Base-by-base conservation (phyloP, 2,329 filamentous ascomycete genomes). In the Verticillium alfalfae region DNA sequence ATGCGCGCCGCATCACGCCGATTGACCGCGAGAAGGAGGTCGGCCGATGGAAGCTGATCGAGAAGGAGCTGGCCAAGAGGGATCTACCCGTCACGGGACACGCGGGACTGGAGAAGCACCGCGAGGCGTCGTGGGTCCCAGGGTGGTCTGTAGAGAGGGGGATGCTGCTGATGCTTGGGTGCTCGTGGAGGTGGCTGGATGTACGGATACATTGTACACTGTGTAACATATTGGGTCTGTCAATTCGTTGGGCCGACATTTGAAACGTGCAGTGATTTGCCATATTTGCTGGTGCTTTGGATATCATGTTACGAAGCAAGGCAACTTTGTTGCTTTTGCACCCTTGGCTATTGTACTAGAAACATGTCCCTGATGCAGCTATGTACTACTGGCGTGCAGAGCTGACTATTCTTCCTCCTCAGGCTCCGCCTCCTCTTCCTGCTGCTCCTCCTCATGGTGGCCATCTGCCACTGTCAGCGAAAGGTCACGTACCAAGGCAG, bases 41-140 rank as follows among this genome's bases (percentile, higher is more conserved):
- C 52, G 92, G 92, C 34, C 81, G 91, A 69, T 91, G 89, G 85
- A 95, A 95, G 84, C 74, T 93, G 58, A 91, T 94, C 69, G 84
- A 90, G 73, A 79, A 87, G 69, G 89, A 92, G 75, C 78, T 94
- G 65, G 76, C 76, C 69, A 81, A 84, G 71, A 80, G 88, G 61
- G 83, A 82, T 16, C 72, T 93, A 66, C 85, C 88, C 8, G 76
- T 86, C 16, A 78, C 77, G 3, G 85, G 84, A 2, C 76, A 77
- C 57, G 73, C 71, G 9, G 72, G 73, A 8, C 66, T 74, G 57
- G 66, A 70, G 15, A 76, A 74, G 70, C 76, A 76, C 65, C 78
- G 71, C 69, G 80, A 83, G 71, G 68, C 73, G 60, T 66, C 73
- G n/a, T 79, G 78, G 71, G 64, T 81, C 34, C 34, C 68, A 68